Percentiles rank a stretch among this genome's conserved stretches.
These are phyloP conservation scores for Yamadazyma atlantica DNA, from an alignment of 1,139 yeast genomes.

Conservation along the genomic window DNA sequence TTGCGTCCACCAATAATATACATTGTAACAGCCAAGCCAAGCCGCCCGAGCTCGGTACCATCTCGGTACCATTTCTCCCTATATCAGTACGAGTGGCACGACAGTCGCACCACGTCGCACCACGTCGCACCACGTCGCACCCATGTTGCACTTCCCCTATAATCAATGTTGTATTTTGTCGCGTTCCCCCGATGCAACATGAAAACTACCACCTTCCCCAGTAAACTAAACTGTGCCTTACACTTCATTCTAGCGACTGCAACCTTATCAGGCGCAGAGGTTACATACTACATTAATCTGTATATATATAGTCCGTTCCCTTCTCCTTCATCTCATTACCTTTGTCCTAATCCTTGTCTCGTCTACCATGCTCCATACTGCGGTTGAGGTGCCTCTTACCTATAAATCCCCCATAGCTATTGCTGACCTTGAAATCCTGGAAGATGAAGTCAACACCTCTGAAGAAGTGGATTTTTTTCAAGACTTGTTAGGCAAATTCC, in stretches of 20 bases:
- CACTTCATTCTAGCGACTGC: not conserved
- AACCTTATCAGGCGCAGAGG: not conserved
- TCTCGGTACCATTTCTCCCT: too few species aligned
- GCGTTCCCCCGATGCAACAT: not conserved
- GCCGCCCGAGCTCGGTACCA: too few species aligned
- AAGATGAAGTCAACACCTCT: slow-evolving; percentile 5
- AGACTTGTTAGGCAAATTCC: slow-evolving; percentile 3
- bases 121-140: too few species aligned
- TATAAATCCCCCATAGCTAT: slow-evolving; percentile 1
- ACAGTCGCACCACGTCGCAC: too few species aligned
- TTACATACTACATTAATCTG: slow-evolving; percentile 1
- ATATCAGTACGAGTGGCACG: too few species aligned
- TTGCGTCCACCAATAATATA: too few species aligned
- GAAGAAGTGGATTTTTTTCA: not conserved
- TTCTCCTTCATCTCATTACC: not conserved
- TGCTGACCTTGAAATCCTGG: slow-evolving; percentile 7
- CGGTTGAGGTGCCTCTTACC: slow-evolving; percentile 1
- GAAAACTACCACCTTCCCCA: too few species aligned
- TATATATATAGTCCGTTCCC: not conserved
- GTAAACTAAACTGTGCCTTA: too few species aligned
- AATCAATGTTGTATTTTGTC: not conserved
- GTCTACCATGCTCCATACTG: not conserved
- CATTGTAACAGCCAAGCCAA: too few species aligned
- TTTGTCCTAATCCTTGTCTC: not conserved
- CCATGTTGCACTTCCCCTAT: too few species aligned